phyloP scores from a whole-genome alignment of 345 rosid species.

The Excoecaria cochinchinensis region DNA sequence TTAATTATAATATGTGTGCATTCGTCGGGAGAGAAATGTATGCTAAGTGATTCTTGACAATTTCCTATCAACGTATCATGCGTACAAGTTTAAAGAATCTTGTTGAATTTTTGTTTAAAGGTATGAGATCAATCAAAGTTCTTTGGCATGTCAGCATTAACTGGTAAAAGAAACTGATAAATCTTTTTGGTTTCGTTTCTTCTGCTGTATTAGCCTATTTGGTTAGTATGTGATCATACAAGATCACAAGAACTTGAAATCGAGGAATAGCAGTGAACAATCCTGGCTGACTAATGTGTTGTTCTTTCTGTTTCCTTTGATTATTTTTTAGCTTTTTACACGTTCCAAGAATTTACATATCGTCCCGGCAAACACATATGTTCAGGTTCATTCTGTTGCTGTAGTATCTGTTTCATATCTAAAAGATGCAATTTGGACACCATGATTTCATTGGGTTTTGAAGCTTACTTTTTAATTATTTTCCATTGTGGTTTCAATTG shows the following conservation, averaged over 20 bases:
- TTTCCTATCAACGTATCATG: too few relatives aligned
- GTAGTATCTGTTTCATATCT: too few relatives aligned
- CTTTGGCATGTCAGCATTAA: constrained; percentile 67
- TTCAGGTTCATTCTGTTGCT: constrained; percentile 27
- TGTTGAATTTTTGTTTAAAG: too few relatives aligned
- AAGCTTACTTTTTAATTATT: too few relatives aligned
- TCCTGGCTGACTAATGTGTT: constrained; percentile 2
- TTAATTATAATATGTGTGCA: too few relatives aligned
- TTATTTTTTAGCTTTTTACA: constrained; percentile 18
- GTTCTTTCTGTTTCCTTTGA: constrained; percentile 1
- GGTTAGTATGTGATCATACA: background rate
- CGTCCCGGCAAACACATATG: constrained; percentile 31
- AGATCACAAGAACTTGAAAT: constrained; percentile 5
- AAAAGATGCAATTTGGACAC: too few relatives aligned
- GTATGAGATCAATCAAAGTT: constrained; percentile 25
- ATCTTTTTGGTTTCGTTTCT: constrained; percentile 16
- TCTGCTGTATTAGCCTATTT: background rate
- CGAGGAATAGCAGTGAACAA: constrained; percentile 3
- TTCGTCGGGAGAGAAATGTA: too few relatives aligned
- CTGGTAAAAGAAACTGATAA: constrained; percentile 47
- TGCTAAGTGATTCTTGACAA: too few relatives aligned
- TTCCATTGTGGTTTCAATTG: too few relatives aligned
- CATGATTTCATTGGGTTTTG: too few relatives aligned
- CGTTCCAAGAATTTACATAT: constrained; percentile 22
- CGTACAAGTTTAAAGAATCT: too few relatives aligned